Percentiles rank a stretch among this genome's conserved stretches.
Evolutionary conservation across 192 early-diverging fungal genomes (phyloP).

Genomic region (Coemansia javaensis): DNA sequence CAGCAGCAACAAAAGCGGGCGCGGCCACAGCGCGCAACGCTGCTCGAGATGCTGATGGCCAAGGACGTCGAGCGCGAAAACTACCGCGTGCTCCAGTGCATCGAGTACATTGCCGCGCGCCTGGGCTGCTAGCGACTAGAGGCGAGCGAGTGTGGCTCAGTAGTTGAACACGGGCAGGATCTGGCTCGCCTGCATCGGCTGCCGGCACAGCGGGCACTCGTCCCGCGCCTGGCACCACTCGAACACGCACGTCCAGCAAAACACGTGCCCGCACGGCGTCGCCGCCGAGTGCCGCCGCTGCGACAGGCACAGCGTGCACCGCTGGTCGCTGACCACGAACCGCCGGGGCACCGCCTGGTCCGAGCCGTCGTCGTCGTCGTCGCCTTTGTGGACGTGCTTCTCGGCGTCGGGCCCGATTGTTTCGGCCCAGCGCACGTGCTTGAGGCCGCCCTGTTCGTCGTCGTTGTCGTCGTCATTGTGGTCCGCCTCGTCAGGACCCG

Average conservation of each 20-base stretch:
- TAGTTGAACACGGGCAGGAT: slow-evolving; percentile 75
- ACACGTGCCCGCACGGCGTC: slow-evolving; percentile 92
- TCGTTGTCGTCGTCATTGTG: slow-evolving; percentile 31
- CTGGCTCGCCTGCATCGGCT: slow-evolving; percentile 65
- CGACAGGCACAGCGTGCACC: slow-evolving; percentile 86
- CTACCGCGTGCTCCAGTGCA: slow-evolving; percentile 36
- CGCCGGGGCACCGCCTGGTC: slow-evolving; percentile 10
- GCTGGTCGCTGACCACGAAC: slow-evolving; percentile 50
- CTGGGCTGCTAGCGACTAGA: no score
- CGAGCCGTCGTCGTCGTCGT: no score
- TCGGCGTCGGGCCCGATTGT: not conserved
- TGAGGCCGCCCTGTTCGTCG: not conserved
- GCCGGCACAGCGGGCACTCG: slow-evolving; percentile 93
- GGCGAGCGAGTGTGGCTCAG: no score
- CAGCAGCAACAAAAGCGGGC: not conserved
- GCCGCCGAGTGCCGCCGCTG: slow-evolving; percentile 69
- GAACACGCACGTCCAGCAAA: slow-evolving; percentile 91
- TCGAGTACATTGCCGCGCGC: slow-evolving; percentile 29
- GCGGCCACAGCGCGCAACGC: not conserved
- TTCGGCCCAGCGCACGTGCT: slow-evolving; percentile 1
- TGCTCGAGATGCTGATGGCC: slow-evolving; percentile 35
- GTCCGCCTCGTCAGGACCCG: not conserved
- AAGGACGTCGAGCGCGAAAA: slow-evolving; percentile 51
- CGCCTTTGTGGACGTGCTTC: not conserved
- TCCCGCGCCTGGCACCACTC: slow-evolving; percentile 71